Conservation (phyloP, 2,329 filamentous ascomycete species). For the Neopestalotiopsis sp. region DNA sequence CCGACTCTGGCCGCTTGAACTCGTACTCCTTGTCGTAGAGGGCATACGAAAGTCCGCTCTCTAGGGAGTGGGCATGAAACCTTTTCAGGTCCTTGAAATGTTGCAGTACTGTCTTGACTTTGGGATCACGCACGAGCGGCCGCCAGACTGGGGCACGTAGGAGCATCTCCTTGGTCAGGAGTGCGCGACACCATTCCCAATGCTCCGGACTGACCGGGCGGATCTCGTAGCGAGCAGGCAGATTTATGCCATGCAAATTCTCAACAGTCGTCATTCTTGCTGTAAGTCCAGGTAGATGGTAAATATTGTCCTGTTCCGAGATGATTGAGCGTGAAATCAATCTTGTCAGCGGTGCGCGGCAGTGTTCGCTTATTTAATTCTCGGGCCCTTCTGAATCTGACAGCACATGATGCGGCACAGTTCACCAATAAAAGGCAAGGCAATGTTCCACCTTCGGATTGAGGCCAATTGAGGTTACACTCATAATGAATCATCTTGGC, state of each 20-base stretch:
- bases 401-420: no score
- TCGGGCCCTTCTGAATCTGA: no score
- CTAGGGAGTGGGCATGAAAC: slow-evolving; percentile 18
- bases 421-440: no score
- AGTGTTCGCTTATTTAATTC: no score
- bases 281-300: background rate
- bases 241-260: slow-evolving; percentile 13
- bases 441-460: no score
- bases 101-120: slow-evolving; percentile 14
- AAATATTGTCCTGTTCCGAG: no score
- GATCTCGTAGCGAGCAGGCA: slow-evolving; percentile 18
- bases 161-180: slow-evolving; percentile 12
- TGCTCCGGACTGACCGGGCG: slow-evolving; percentile 12
- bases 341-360: no score
- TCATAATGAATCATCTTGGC: no score
- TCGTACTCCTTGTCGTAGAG: slow-evolving; percentile 32
- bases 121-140: slow-evolving; percentile 17
- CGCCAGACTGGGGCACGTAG: slow-evolving; percentile 17
- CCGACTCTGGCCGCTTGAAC: slow-evolving; percentile 28
- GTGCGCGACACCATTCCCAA: slow-evolving; percentile 13
- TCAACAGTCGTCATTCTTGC: background rate
- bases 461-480: no score
- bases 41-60: slow-evolving; percentile 30
- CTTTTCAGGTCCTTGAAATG: background rate
- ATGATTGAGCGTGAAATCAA: no score